These are phyloP conservation scores for Tricholoma hemisulphureum DNA, from an alignment of 768 basidiomycete species.

Conservation along the genomic window DNA sequence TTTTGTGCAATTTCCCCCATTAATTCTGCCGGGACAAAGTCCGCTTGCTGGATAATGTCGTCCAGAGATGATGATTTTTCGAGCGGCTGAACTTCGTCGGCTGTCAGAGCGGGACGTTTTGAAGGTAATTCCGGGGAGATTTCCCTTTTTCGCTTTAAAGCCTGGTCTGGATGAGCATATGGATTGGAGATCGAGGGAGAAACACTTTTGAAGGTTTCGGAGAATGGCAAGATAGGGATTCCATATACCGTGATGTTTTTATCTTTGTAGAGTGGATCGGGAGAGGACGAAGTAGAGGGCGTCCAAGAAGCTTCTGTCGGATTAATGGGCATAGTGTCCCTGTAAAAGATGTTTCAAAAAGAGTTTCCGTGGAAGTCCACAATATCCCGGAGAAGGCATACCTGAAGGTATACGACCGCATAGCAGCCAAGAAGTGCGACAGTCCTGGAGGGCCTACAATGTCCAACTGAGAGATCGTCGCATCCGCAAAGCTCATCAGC, in stretches of 20 bases:
- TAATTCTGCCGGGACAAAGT: conserved; percentile 37
- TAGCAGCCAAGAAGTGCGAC: conserved; percentile 66
- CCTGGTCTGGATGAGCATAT: conserved; percentile 12
- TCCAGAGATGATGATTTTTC: conserved; percentile 19
- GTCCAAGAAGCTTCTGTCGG: conserved; percentile 41
- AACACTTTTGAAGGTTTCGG: not conserved
- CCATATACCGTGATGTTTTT: conserved; percentile 64
- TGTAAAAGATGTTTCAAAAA: conserved; percentile 24
- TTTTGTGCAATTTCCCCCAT: conserved; percentile 47
- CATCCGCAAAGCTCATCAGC: conserved; percentile 79
- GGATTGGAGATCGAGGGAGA: not conserved
- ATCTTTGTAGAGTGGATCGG: conserved; percentile 57
- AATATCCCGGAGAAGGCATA: conserved; percentile 29
- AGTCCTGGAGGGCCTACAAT: conserved; percentile 74
- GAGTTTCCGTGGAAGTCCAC: not conserved
- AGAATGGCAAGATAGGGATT: conserved; percentile 43
- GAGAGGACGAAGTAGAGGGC: conserved; percentile 16
- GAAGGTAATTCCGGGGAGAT: conserved; percentile 35
- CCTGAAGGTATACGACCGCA: conserved; percentile 69
- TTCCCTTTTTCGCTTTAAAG: conserved; percentile 47
- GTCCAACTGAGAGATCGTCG: conserved; percentile 52
- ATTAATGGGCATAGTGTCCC: conserved; percentile 51
- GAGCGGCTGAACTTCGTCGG: not conserved
- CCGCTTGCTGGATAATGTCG: conserved; percentile 17
- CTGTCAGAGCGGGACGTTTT: conserved; percentile 27